Evolutionary conservation across 2,329 filamentous ascomycete genomes (phyloP).

Genomic region (Monosporascus sp.): DNA sequence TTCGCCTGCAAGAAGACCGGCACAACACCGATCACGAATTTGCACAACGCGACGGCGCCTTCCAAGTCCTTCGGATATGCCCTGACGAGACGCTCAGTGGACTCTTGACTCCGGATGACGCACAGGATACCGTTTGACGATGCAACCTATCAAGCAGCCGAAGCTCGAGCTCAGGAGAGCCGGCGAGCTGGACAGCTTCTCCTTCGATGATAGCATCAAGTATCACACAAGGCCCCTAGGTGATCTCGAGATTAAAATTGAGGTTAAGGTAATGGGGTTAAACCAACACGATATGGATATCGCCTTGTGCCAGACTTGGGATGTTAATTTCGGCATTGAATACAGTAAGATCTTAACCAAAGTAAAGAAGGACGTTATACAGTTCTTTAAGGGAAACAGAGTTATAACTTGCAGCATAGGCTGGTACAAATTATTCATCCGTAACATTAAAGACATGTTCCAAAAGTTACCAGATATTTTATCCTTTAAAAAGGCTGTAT

Average conservation of each 20-base stretch:
- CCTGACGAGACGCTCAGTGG: slow-evolving; percentile 19
- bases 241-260: slow-evolving; percentile 20
- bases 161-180: slow-evolving; percentile 21
- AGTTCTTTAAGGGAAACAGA: slow-evolving; percentile 18
- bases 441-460: slow-evolving; percentile 21
- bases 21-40: slow-evolving; percentile 21
- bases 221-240: slow-evolving; percentile 14
- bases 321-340: slow-evolving; percentile 22
- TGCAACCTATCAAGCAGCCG: slow-evolving; percentile 20
- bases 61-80: slow-evolving; percentile 18
- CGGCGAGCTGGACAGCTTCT: slow-evolving; percentile 24
- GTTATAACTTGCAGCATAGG: slow-evolving; percentile 19
- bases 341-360: slow-evolving; percentile 21
- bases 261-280: slow-evolving; percentile 22
- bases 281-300: slow-evolving; percentile 24
- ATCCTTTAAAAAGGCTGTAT: slow-evolving; percentile 22
- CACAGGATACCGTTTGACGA: slow-evolving; percentile 14
- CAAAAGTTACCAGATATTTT: slow-evolving; percentile 21
- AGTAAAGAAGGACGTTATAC: slow-evolving; percentile 18
- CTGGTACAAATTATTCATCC: slow-evolving; percentile 22
- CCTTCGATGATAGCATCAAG: slow-evolving; percentile 19
- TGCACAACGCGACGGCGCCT: slow-evolving; percentile 18
- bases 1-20: slow-evolving; percentile 18
- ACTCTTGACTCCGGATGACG: slow-evolving; percentile 18
- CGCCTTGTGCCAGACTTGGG: slow-evolving; percentile 22